Base-by-base conservation (phyloP, 495 filamentous ascomycete genomes). In the Letharia lupina region DNA sequence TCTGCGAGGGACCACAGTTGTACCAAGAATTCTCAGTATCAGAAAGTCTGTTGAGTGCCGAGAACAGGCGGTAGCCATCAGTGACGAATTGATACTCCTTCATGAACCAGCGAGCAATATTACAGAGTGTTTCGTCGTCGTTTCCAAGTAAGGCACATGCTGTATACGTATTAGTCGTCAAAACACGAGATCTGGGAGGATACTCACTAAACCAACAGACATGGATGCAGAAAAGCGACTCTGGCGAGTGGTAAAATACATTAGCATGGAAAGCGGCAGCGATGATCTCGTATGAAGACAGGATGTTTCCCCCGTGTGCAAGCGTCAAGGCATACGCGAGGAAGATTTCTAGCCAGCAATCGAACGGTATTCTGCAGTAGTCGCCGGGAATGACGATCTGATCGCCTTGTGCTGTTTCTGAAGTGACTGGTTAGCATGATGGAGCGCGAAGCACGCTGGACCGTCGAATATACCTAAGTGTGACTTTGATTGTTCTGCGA, bases 341-440 rank as follows among this genome's bases (percentile, higher is more conserved):
- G 73, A 98, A 95, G n/a, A 96, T 82, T 64, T 95, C 88, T 6
- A 96, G 83, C 94, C 94, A 98, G 39, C 84, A 79, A 60, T 85
- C 79, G 70, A 96, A 96, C 0, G 83, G 70, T 54, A 98, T 89
- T 9, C 87, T 89, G 65, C 89, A 85, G 73, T 94, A 96, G 18
- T 85, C 82, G 54, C 78, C 79, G 44, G 84, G 88, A 58, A 84
- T 80, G 31, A 70, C 72, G 23, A 69, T 65, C 40, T 64, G 18
- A 28, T 69, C 67, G 60, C 67, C 13, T 62, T 60, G 42, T 57
- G 59, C 59, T 44, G 69, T 68, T 44, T 67, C 68, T 62, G 65
- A 65, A 41, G 73, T 64, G 40, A 70, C 12, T 8, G 12, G 52
- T 69, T 65, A 63, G 64, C 35, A 37, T 39, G 44, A 44, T 60